Evolutionary conservation across 2,329 filamentous ascomycete genomes (phyloP).

Genomic region (Monosporascus ibericus): DNA sequence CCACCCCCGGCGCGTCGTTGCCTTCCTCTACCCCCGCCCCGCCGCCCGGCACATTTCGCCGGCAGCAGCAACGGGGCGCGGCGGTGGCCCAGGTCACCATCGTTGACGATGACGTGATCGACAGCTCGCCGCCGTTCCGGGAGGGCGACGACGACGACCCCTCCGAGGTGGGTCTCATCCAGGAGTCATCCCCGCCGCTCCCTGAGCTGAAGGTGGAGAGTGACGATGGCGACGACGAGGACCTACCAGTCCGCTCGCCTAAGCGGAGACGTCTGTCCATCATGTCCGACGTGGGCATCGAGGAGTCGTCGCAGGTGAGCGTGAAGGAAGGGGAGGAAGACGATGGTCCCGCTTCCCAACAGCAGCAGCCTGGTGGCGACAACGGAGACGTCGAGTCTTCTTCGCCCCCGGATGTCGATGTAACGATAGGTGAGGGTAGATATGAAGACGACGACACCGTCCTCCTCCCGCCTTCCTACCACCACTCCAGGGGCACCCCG

Average conservation of each 20-base stretch:
- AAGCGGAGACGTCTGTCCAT: conserved; percentile 34
- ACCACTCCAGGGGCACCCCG: not conserved
- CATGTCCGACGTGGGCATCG: conserved; percentile 12
- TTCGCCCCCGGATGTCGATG: not conserved
- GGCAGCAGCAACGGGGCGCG: not conserved
- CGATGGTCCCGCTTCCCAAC: not conserved
- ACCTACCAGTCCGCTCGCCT: conserved; percentile 10
- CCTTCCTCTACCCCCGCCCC: conserved; percentile 12
- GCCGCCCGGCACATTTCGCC: not conserved
- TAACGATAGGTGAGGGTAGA: not conserved
- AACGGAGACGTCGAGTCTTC: conserved; percentile 9
- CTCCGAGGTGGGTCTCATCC: conserved; percentile 9
- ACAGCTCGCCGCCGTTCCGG: conserved; percentile 20
- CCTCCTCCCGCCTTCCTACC: not conserved
- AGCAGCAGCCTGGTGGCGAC: conserved; percentile 1
- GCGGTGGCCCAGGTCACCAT: not conserved
- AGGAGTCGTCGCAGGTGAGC: conserved; percentile 2
- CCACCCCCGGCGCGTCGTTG: conserved; percentile 16
- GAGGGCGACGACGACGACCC: conserved; percentile 1
- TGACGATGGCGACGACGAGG: not conserved
- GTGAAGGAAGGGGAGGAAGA: not conserved
- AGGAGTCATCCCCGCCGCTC: conserved; percentile 16
- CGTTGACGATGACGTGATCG: conserved; percentile 13
- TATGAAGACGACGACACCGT: not conserved
- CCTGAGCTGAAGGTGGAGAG: not conserved